Percentiles rank a stretch among this genome's conserved stretches.
These are phyloP conservation scores for Chlamydomonas schloesseri DNA, from an alignment of 139 green algal genomes.

Conservation along the genomic window DNA sequence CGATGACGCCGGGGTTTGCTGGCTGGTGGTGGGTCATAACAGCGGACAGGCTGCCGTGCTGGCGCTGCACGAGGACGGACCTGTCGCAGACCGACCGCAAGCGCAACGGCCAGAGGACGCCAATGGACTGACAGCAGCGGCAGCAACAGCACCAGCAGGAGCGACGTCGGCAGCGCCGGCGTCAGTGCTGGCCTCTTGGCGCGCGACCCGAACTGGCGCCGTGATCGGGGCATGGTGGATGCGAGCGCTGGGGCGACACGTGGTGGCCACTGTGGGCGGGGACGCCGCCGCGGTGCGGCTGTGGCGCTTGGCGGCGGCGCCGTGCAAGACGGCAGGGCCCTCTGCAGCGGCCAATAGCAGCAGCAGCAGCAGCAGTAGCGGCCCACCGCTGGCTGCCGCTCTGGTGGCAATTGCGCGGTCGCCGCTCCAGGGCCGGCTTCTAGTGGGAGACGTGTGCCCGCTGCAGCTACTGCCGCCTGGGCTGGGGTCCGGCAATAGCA, in stretches of 20 bases:
- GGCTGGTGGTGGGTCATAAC: background rate
- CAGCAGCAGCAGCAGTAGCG: background rate
- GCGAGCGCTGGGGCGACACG: background rate
- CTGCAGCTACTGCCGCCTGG: background rate
- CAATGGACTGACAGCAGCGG: too few relatives aligned
- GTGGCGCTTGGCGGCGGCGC: slow-evolving; percentile 12
- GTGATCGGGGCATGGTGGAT: slow-evolving; percentile 27
- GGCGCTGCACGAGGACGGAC: background rate
- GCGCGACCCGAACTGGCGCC: background rate
- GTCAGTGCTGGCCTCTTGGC: background rate
- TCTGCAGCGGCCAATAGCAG: background rate
- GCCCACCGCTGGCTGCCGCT: background rate
- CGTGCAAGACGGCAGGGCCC: background rate
- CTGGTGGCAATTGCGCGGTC: slow-evolving; percentile 23
- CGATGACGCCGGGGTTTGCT: too few relatives aligned
- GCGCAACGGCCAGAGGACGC: too few relatives aligned
- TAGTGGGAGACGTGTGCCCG: slow-evolving; percentile 6
- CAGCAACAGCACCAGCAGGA: too few relatives aligned
- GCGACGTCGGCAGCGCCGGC: too few relatives aligned
- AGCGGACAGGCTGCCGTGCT: background rate
- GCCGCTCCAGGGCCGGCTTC: slow-evolving; percentile 15
- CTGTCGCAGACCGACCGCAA: too few relatives aligned
- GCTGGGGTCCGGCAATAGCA: too few relatives aligned
- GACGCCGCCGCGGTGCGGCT: background rate
- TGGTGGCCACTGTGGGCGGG: slow-evolving; percentile 15